A percentile compares a stretch with the other conserved stretches of the same genome.
Conservation (phyloP, 2,329 filamentous ascomycete species). For the Paecilomyces niveus region DNA sequence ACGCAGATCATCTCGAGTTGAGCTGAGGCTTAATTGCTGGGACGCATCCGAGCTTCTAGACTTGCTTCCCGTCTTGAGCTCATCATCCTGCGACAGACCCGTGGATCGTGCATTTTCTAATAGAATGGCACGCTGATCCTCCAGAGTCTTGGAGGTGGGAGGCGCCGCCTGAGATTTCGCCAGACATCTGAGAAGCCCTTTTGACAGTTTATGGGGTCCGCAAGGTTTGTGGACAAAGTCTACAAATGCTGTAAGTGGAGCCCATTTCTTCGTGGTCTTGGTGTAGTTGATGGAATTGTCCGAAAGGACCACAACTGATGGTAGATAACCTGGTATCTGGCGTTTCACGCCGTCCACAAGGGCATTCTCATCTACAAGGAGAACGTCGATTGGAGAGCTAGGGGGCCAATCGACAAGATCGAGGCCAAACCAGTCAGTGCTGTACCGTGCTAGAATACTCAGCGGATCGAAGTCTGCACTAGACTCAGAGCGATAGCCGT, state of each 20-base stretch:
- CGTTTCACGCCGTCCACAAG: slow-evolving; percentile 15
- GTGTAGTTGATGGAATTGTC: slow-evolving; percentile 29
- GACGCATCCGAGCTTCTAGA: not conserved
- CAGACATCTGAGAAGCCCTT: slow-evolving; percentile 25
- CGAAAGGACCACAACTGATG: slow-evolving; percentile 31
- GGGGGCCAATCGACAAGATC: slow-evolving; percentile 24
- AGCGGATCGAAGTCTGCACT: slow-evolving; percentile 15
- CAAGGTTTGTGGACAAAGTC: slow-evolving; percentile 34
- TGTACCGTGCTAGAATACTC: slow-evolving; percentile 21
- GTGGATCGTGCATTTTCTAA: slow-evolving; percentile 2
- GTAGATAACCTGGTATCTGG: slow-evolving; percentile 11
- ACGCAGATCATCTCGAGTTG: not conserved
- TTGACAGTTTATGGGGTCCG: slow-evolving; percentile 35
- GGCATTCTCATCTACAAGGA: slow-evolving; percentile 26
- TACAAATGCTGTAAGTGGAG: slow-evolving; percentile 23
- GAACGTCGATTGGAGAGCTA: slow-evolving; percentile 21
- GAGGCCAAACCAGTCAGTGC: slow-evolving; percentile 31
- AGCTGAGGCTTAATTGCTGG: not conserved
- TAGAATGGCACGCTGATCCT: not conserved
- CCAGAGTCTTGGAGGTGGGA: not conserved
- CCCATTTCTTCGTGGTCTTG: slow-evolving; percentile 18
- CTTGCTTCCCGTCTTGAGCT: not conserved
- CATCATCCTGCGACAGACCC: not conserved
- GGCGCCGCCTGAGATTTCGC: slow-evolving; percentile 8
- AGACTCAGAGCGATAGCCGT: slow-evolving; percentile 17